Evolutionary conservation across 2,329 filamentous ascomycete species (phyloP), one percentile per base, ranked within the genome.

Genomic region (Penicillium janthinellum): DNA sequence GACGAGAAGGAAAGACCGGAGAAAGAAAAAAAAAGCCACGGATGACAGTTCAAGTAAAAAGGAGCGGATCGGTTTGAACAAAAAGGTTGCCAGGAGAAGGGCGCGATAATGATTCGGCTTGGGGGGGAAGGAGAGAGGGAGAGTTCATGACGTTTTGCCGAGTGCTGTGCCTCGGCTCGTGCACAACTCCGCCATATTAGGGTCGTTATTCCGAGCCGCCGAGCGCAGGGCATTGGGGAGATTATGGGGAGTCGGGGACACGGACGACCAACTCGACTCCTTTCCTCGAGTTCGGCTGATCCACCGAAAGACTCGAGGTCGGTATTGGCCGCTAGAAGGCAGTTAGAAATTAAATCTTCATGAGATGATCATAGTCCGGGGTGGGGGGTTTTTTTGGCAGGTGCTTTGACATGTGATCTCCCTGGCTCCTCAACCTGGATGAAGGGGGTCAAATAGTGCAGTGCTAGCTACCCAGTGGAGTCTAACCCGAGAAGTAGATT

Each of bases 121-220:
- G 56, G 57, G 56, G n/a, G 14, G 14, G 49, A 52, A 59, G 65
- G 52, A 58, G 53, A 62, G 54, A 60, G 64, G 3, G 58, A 62
- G 64, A 63, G 64, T 70, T 66, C 70, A 75, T 74, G 73, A 75
- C 73, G 73, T 74, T 68, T 73, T 74, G 60, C 72, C 72, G 71
- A 73, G 66, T 58, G 45, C 55, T 72, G 65, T 69, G 68, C 73
- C 73, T 75, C 73, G 73, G 73, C 65, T 73, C 64, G 58, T 59
- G 48, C 52, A 39, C 44, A 57, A 58, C 60, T 62, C 59, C 60
- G 60, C 60, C 57, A 52, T 31, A 31, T 8, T 31, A 44, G 14
- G 22, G 35, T 25, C 25, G 20, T 34, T 25, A 59, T 61, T 64
- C 65, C 59, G 59, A 61, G 47, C 53, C 45, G 64, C 57, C 31